Conservation (phyloP, 805 yeast genomes). For the Lipomyces kockii region DNA sequence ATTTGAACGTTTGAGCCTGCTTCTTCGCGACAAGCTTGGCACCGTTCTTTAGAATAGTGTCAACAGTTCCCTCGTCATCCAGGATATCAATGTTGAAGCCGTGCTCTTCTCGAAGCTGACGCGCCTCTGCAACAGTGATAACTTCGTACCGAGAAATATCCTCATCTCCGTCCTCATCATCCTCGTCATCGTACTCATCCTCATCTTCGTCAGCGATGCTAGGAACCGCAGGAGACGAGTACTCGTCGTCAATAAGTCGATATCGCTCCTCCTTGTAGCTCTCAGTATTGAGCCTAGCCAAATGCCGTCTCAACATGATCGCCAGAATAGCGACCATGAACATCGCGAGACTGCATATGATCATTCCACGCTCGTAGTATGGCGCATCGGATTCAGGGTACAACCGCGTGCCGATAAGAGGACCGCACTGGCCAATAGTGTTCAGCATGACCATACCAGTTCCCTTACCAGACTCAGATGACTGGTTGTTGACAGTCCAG, state of each 20-base stretch:
- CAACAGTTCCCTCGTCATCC: conserved; percentile 33
- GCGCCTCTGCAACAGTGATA: conserved; percentile 31
- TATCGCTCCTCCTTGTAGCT: conserved; percentile 25
- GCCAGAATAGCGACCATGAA: conserved; percentile 32
- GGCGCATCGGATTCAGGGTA: conserved; percentile 39
- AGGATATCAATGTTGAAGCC: conserved; percentile 35
- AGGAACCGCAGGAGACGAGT: conserved; percentile 4
- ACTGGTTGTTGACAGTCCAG: conserved; percentile 43
- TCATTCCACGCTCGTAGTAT: conserved; percentile 35
- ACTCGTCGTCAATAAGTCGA: conserved; percentile 21
- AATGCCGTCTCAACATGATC: conserved; percentile 31
- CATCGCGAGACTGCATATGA: conserved; percentile 31
- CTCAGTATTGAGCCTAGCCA: conserved; percentile 30
- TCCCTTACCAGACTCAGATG: conserved; percentile 42
- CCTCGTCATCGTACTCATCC: conserved; percentile 13
- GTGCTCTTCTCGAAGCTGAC: conserved; percentile 33
- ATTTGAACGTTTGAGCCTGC: conserved; percentile 27
- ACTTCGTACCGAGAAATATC: conserved; percentile 30
- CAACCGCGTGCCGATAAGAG: conserved; percentile 42
- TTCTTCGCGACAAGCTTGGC: conserved; percentile 28
- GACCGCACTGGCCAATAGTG: conserved; percentile 43
- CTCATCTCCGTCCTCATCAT: conserved; percentile 29
- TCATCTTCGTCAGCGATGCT: conserved; percentile 27
- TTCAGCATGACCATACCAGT: conserved; percentile 42
- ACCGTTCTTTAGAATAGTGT: conserved; percentile 28